phyloP scores from a whole-genome alignment of 2,329 filamentous ascomycete genomes.

The Paracorniculantispora psalliotae region DNA sequence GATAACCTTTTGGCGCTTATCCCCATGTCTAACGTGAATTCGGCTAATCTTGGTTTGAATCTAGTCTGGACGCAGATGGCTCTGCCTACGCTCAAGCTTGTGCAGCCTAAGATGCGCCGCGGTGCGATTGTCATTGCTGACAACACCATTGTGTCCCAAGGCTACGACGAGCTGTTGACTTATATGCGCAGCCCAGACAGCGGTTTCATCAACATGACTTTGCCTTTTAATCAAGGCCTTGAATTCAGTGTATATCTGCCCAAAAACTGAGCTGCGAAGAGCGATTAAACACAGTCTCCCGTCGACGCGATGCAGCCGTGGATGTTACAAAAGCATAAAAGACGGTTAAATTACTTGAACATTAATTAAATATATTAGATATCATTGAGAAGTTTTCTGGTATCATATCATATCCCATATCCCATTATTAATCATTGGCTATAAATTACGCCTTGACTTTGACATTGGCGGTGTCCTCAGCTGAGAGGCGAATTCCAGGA shows the following conservation, averaged over 20 bases:
- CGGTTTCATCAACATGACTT: conserved; percentile 36
- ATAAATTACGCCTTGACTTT: not conserved
- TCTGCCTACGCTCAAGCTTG: conserved; percentile 41
- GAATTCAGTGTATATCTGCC: conserved; percentile 19
- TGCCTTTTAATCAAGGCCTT: conserved; percentile 19
- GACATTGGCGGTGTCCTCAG: not conserved
- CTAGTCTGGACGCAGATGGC: conserved; percentile 48
- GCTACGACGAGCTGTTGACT: conserved; percentile 40
- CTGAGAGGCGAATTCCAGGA: conserved; percentile 2
- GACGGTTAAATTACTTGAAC: not conserved
- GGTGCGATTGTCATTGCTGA: conserved; percentile 44
- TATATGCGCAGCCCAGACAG: conserved; percentile 38
- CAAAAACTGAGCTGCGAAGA: not conserved
- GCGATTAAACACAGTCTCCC: too few species aligned
- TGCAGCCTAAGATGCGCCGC: conserved; percentile 36
- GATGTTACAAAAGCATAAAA: too few species aligned
- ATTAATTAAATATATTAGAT: not conserved
- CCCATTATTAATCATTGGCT: not conserved
- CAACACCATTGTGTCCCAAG: conserved; percentile 34
- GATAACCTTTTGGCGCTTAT: conserved; percentile 17
- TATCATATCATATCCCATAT: not conserved
- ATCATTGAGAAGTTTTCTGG: not conserved
- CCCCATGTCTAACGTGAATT: not conserved
- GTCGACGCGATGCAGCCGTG: too few species aligned
- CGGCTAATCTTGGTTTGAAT: not conserved